phyloP scores from a whole-genome alignment of 2,329 filamentous ascomycete species.

The Arthrobotrys pseudoclavata region DNA sequence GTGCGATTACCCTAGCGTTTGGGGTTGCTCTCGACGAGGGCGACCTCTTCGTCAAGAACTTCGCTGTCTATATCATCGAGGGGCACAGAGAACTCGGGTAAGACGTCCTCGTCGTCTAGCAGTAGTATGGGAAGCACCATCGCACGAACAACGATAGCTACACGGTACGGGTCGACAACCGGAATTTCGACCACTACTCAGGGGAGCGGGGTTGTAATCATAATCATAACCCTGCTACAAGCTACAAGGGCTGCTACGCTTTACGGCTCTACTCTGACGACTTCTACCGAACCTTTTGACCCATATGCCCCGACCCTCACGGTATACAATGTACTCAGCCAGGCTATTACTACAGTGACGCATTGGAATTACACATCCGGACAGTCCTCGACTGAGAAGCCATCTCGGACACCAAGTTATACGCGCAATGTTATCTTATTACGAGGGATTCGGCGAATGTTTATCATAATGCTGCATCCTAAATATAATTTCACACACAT shows the following conservation, averaged over 20 bases:
- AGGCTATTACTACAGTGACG: conserved; percentile 33
- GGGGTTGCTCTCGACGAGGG: conserved; percentile 31
- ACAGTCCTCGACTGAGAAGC: conserved; percentile 24
- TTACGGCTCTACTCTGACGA: conserved; percentile 10
- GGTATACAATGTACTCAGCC: conserved; percentile 27
- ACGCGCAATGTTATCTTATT: conserved; percentile 17
- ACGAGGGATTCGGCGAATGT: too few relatives aligned
- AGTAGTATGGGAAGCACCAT: not conserved
- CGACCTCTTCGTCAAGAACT: conserved; percentile 4
- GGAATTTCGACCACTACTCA: conserved; percentile 17
- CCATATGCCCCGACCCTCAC: conserved; percentile 38
- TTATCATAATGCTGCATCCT: too few relatives aligned
- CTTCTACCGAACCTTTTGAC: conserved; percentile 31
- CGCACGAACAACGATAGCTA: conserved; percentile 15
- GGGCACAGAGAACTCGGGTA: not conserved
- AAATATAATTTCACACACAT: too few relatives aligned
- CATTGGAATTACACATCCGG: conserved; percentile 24
- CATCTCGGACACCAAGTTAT: conserved; percentile 31
- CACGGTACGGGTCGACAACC: conserved; percentile 33
- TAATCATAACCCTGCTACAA: conserved; percentile 24
- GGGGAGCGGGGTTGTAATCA: conserved; percentile 26
- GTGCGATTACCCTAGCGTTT: conserved; percentile 41
- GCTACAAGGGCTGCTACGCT: conserved; percentile 13
- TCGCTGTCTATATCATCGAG: not conserved
- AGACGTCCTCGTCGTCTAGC: not conserved